A percentile compares a stretch with the other conserved stretches of the same genome.
Conservation (phyloP, 345 rosid genomes). For the Erysimum cheiranthoides region DNA sequence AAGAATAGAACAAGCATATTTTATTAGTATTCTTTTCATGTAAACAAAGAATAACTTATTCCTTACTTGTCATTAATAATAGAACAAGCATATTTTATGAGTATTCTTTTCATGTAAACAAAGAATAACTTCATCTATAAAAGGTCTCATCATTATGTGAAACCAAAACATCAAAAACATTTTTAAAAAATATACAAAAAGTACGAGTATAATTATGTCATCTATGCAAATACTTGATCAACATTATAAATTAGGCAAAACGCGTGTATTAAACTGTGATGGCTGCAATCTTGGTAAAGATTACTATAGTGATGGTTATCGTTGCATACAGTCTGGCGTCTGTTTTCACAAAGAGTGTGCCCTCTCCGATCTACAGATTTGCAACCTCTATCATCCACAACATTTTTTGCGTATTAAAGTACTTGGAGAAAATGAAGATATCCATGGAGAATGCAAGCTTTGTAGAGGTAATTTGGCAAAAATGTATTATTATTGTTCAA, state of each 20-base stretch:
- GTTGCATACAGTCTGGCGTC: background rate
- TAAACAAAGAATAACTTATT: constrained; percentile 1
- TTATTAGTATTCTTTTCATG: background rate
- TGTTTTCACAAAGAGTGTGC: background rate
- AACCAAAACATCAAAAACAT: background rate
- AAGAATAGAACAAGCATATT: background rate
- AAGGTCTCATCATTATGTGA: background rate
- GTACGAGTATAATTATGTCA: too few species aligned
- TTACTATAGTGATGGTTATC: background rate
- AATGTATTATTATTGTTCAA: background rate
- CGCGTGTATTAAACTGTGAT: background rate
- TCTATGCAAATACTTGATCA: fast-evolving
- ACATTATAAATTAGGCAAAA: background rate
- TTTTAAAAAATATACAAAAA: background rate
- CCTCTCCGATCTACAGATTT: background rate
- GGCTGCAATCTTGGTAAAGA: background rate
- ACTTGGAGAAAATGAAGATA: too few species aligned
- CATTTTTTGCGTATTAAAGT: background rate
- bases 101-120: background rate
- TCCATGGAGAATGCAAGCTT: background rate
- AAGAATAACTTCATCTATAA: background rate
- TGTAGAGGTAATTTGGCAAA: constrained; percentile 6
- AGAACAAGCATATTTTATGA: background rate
- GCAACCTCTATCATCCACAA: background rate
- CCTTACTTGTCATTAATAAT: background rate